A percentile compares a stretch with the other conserved stretches of the same genome.
Evolutionary conservation across 768 basidiomycete genomes (phyloP).

Genomic region (Pleurotus pulmonarius): DNA sequence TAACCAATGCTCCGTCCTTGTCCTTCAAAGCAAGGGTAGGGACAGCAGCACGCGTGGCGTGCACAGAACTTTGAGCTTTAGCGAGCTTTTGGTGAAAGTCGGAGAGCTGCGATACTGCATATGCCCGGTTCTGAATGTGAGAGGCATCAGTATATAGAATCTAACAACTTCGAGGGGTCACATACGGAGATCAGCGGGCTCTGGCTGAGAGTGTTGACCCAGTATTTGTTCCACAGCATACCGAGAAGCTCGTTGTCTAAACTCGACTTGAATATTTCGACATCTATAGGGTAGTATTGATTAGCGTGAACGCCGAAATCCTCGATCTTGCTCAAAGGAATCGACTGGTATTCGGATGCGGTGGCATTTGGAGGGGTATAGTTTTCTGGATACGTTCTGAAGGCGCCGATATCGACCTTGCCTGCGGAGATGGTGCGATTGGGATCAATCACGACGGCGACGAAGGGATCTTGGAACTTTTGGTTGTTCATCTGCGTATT

Average conservation of each 20-base stretch:
- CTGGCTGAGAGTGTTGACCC: slow-evolving; percentile 95
- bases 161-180: neutral
- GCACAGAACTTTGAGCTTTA: slow-evolving; percentile 60
- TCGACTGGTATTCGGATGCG: slow-evolving; percentile 89
- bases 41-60: slow-evolving; percentile 52
- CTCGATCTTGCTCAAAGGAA: slow-evolving; percentile 95
- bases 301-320: slow-evolving; percentile 99
- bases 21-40: slow-evolving; percentile 45
- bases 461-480: slow-evolving; percentile 92
- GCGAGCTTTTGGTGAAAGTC: slow-evolving; percentile 89
- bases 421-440: slow-evolving; percentile 98
- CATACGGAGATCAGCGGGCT: slow-evolving; percentile 88
- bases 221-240: slow-evolving; percentile 98
- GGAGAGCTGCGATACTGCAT: slow-evolving; percentile 85
- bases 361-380: slow-evolving; percentile 77
- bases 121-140: slow-evolving; percentile 76
- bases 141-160: no score
- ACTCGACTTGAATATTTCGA: slow-evolving; percentile 92
- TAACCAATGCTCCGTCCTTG: slow-evolving; percentile 30
- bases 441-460: slow-evolving; percentile 97
- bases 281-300: slow-evolving; percentile 91
- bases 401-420: slow-evolving; percentile 98
- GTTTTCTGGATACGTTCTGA: slow-evolving; percentile 94
- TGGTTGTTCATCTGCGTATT: slow-evolving; percentile 96
- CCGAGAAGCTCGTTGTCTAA: slow-evolving; percentile 86